A percentile compares a stretch with the other conserved stretches of the same genome.
phyloP scores from a whole-genome alignment of 768 basidiomycete genomes.

The Tylopilus felleus region DNA sequence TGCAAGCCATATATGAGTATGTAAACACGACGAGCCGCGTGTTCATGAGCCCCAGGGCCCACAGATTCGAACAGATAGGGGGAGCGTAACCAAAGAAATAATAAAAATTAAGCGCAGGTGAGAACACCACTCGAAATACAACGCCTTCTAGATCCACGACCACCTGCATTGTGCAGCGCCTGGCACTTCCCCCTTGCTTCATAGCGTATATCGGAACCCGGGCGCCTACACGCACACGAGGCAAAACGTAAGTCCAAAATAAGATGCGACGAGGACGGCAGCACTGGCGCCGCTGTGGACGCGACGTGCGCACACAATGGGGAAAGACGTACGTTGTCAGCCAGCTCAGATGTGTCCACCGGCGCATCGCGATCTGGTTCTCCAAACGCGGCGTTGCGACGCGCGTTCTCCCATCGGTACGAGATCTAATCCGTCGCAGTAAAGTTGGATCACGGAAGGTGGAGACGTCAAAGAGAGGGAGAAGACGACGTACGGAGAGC shows the following conservation, averaged over 20 bases:
- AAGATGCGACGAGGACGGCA: neutral
- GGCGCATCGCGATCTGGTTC: constrained; percentile 42
- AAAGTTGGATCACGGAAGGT: neutral
- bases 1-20: too few relatives aligned
- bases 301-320: neutral
- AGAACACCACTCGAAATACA: too few relatives aligned
- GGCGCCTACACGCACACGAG: constrained; percentile 46
- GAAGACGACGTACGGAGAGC: constrained; percentile 17
- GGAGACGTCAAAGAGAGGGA: neutral
- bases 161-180: too few relatives aligned
- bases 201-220: constrained; percentile 54
- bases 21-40: too few relatives aligned
- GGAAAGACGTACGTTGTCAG: constrained; percentile 42
- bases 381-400: constrained; percentile 52
- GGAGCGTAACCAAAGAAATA: too few relatives aligned
- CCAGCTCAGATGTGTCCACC: constrained; percentile 62
- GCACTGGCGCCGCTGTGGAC: too few relatives aligned
- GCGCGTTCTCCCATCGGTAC: constrained; percentile 59
- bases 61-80: too few relatives aligned
- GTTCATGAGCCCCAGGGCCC: too few relatives aligned
- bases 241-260: neutral
- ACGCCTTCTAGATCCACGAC: too few relatives aligned
- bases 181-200: too few relatives aligned
- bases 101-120: too few relatives aligned
- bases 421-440: constrained; percentile 42